These are phyloP conservation scores for Flaveria trinervia DNA, from an alignment of 129 eudicot species.

Conservation along the genomic window DNA sequence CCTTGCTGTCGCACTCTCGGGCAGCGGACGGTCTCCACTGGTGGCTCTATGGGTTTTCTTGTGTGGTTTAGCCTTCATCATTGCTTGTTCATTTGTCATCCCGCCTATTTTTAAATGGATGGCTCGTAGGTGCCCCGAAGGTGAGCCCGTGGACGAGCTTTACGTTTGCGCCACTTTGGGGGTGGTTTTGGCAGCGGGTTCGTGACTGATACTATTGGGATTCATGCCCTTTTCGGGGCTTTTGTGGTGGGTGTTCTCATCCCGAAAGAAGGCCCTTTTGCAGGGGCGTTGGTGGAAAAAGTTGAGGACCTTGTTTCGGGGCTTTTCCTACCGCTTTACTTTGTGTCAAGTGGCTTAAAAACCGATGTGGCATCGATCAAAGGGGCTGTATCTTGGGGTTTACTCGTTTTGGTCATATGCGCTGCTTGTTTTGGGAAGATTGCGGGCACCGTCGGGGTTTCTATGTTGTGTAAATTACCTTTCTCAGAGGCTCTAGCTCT, in stretches of 20 bases:
- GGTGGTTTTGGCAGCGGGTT: conserved; percentile 70
- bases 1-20: conserved; percentile 72
- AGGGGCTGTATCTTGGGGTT: conserved; percentile 81
- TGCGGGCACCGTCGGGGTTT: conserved; percentile 57
- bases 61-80: conserved; percentile 56
- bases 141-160: conserved; percentile 74
- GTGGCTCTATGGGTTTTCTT: conserved; percentile 70
- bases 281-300: conserved; percentile 77
- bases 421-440: conserved; percentile 72
- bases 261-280: conserved; percentile 77
- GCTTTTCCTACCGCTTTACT: conserved; percentile 68
- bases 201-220: conserved; percentile 70
- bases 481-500: conserved; percentile 57
- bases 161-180: conserved; percentile 68
- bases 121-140: conserved; percentile 59
- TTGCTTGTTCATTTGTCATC: conserved; percentile 41
- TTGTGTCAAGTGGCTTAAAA: conserved; percentile 80
- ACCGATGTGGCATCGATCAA: conserved; percentile 75
- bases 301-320: conserved; percentile 87
- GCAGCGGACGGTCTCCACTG: conserved; percentile 56
- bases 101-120: conserved; percentile 74
- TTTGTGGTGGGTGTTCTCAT: conserved; percentile 74
- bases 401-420: conserved; percentile 65
- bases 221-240: conserved; percentile 86
- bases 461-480: conserved; percentile 52